Base-by-base conservation (phyloP, 345 rosid genomes). In the Populus pruinosa region DNA sequence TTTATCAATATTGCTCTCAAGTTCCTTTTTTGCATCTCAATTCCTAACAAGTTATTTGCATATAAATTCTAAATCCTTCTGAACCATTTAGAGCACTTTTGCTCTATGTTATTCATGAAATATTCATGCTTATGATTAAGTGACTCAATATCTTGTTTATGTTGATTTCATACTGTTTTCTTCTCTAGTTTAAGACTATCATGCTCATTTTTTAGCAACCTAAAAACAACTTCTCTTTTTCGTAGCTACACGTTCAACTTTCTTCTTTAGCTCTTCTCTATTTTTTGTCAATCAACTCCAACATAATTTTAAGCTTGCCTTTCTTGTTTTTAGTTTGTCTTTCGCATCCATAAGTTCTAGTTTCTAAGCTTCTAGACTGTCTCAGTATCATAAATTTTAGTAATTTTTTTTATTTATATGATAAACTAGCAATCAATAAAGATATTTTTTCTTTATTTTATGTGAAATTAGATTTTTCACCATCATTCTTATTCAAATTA, bases 1-100 rank as follows among this genome's bases (percentile, higher is more conserved):
- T 76, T 78, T 89, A 74, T 88, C 89, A 56, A 92, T 82, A 83
- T 91, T 88, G 73, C 86, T 86, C 82, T 93, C 97, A 79, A 96
- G 56, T 82, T 96, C 94, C 71, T 86, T 86, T 38, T 38, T 6
- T 87, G 97, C 12, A 49, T 49, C 6, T 49, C 6, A 0, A 49
- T 16, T 5, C 7, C 20, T 0, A 4, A 16, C 3, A 49, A 16
- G 20, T 2, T 11, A 14, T 47, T 16, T 47, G 4, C 5, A 13
- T 47, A 4, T 47, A 38, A 1, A 1, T 38, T 38, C 1, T 38
- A 1, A 6, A 38, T 47, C 20, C 6, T 47, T 14, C 4, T 14
- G 6, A 47, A 47, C 2, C 6, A 47, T 14, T 44, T 3, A 14
- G 18, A 47, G 5, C 0, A 1, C 0, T 47, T 0, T 47, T 47